phyloP scores from a whole-genome alignment of 495 filamentous ascomycete species.

The Collariella sp. region DNA sequence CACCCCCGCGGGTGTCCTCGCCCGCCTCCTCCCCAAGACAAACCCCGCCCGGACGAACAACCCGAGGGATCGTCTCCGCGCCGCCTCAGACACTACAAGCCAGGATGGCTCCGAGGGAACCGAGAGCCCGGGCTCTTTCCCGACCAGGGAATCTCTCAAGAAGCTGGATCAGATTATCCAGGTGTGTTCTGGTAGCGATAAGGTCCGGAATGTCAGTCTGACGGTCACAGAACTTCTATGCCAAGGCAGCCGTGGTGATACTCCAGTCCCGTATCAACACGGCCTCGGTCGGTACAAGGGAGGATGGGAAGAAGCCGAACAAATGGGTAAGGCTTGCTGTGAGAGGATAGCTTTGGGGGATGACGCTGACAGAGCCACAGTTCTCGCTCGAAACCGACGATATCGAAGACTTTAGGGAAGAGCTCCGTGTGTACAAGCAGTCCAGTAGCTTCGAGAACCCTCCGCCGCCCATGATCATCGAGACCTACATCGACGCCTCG shows the following conservation, averaged over 20 bases:
- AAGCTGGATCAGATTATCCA: slow-evolving; percentile 88
- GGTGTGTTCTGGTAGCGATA: slow-evolving; percentile 42
- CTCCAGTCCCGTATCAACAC: slow-evolving; percentile 67
- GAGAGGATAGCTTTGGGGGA: not conserved
- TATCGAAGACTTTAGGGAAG: slow-evolving; percentile 72
- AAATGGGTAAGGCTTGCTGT: slow-evolving; percentile 71
- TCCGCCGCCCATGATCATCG: slow-evolving; percentile 81
- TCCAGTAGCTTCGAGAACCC: slow-evolving; percentile 67
- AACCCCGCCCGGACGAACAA: slow-evolving; percentile 64
- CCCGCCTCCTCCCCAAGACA: slow-evolving; percentile 58
- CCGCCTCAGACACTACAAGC: slow-evolving; percentile 32
- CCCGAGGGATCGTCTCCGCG: slow-evolving; percentile 48
- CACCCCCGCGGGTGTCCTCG: slow-evolving; percentile 56
- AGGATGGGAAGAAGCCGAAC: slow-evolving; percentile 55
- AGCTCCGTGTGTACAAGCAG: slow-evolving; percentile 67
- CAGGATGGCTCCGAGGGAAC: slow-evolving; percentile 33
- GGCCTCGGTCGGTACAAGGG: slow-evolving; percentile 50
- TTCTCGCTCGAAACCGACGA: slow-evolving; percentile 94
- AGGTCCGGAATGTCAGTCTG: slow-evolving; percentile 10
- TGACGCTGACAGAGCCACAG: slow-evolving; percentile 36
- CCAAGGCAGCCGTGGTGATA: slow-evolving; percentile 80
- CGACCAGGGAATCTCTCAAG: slow-evolving; percentile 52
- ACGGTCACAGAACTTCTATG: slow-evolving; percentile 68
- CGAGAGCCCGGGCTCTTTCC: slow-evolving; percentile 39
- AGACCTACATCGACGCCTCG: slow-evolving; percentile 78